Base-by-base conservation (phyloP, 257 asterid species). In the Galeopsis tetrahit region DNA sequence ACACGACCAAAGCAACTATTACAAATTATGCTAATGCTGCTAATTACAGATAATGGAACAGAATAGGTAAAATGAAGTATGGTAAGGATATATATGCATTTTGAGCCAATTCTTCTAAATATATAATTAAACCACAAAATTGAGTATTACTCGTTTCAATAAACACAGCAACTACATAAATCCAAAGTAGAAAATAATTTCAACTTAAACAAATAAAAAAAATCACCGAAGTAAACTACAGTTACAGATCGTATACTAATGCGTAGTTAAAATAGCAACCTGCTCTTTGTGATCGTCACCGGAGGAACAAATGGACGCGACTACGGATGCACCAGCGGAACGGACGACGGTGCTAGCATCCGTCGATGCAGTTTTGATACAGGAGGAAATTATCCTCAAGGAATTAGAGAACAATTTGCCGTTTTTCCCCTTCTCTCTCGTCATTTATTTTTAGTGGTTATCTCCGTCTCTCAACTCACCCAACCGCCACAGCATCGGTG, bases 271-370 rank as follows among this genome's bases (percentile, higher is more conserved):
- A 71, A 66, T 34, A 61, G 28, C 56, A 57, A 88, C 96, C 93
- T 87, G 96, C 81, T 89, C 96, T 75, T 67, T 89, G 44, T 86
- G 91, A 87, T 83, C 91, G 61, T 89, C 91, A 11, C 76, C 77
- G 2, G 86, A 52, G 2, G 90, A 69, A 9, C 88, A 85, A 78
- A 89, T 78, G 55, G 96, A 83, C 48, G 93, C 84, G 48, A 93
- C 85, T 55, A 86, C 92, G 7, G 92, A 78, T 1, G 92, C 92
- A 44, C 92, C 83, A 35, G 92, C 92, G 34, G 91, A 82, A 59
- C 93, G 93, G 48, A 85, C 93, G 57, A 80, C 96, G 68, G 89
- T 89, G 87, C 85, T 81, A 67, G 96, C 96, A 82, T 87, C 83
- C 53, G 89, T 89, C 69, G 96, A 89, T 68, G 85, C 93, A 48